These are phyloP conservation scores for Pelargonium fulgidum DNA, from an alignment of 441 rosid species.

Conservation along the genomic window DNA sequence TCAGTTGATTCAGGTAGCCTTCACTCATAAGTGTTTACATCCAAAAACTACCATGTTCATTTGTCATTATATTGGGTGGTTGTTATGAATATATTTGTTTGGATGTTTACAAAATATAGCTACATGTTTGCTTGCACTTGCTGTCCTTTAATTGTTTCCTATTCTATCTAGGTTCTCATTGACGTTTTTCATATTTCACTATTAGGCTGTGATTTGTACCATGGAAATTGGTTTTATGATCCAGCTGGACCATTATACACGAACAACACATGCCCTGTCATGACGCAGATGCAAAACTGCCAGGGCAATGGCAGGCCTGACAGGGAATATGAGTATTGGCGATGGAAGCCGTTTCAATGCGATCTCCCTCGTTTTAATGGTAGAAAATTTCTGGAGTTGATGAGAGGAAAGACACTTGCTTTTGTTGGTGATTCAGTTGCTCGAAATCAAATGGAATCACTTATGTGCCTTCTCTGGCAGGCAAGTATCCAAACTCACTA, in stretches of 20 bases:
- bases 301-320: conserved; percentile 97
- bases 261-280: conserved; percentile 79
- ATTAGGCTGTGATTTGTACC: conserved; percentile 74
- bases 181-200: conserved; percentile 12
- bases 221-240: conserved; percentile 85
- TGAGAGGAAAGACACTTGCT: conserved; percentile 88
- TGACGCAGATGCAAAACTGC: conserved; percentile 97
- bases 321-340: conserved; percentile 83
- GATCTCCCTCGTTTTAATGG: conserved; percentile 87
- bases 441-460: conserved; percentile 95
- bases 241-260: conserved; percentile 64
- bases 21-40: not conserved
- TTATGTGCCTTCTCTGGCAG: conserved; percentile 97
- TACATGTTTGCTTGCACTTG: not conserved
- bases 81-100: not conserved
- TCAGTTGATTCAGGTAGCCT: conserved; percentile 39
- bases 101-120: not conserved
- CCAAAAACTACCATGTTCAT: not conserved
- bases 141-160: not conserved
- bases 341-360: conserved; percentile 84
- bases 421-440: conserved; percentile 93
- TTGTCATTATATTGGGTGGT: not conserved
- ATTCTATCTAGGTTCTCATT: conserved; percentile 10
- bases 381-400: conserved; percentile 72
- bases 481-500: conserved; percentile 34